Percentiles rank a stretch among this genome's conserved stretches.
phyloP scores from a whole-genome alignment of 805 yeast genomes.

The Metschnikowia similis region DNA sequence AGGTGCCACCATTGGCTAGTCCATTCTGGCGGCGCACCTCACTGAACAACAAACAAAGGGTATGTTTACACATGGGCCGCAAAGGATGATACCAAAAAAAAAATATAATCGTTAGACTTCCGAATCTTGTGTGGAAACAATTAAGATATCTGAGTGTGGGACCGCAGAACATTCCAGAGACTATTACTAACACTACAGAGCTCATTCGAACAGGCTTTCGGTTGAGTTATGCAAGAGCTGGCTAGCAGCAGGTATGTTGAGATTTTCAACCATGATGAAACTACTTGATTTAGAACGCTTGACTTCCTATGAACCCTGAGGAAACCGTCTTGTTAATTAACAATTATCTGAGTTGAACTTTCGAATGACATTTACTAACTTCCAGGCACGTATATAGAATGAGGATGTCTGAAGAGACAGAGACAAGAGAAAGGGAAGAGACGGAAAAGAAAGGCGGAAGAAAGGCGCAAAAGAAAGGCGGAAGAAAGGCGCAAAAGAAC shows the following conservation, averaged over 20 bases:
- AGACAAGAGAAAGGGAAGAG: no score
- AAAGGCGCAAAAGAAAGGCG: no score
- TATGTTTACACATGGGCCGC: conserved; percentile 10
- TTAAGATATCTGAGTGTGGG: conserved; percentile 25
- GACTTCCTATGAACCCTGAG: conserved; percentile 26
- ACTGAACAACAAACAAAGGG: conserved; percentile 2
- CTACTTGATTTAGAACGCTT: conserved; percentile 25
- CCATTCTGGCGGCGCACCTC: background rate
- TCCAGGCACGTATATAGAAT: conserved; percentile 1
- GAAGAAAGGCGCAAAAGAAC: no score
- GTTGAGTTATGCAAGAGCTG: background rate
- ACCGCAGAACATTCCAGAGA: background rate
- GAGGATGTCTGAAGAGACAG: background rate
- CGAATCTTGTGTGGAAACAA: conserved; percentile 32
- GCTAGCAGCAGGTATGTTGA: conserved; percentile 11
- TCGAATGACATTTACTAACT: conserved; percentile 8
- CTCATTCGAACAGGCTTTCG: conserved; percentile 4
- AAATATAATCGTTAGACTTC: conserved; percentile 42
- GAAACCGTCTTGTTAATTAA: conserved; percentile 18
- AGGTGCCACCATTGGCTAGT: conserved; percentile 34
- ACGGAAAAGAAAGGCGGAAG: no score
- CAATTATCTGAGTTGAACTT: conserved; percentile 16
- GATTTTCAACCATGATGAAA: conserved; percentile 19
- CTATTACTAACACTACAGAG: conserved; percentile 6
- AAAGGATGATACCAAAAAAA: conserved; percentile 33